Base-by-base conservation (phyloP, 257 asterid species). In the Cynanchum wilfordii region DNA sequence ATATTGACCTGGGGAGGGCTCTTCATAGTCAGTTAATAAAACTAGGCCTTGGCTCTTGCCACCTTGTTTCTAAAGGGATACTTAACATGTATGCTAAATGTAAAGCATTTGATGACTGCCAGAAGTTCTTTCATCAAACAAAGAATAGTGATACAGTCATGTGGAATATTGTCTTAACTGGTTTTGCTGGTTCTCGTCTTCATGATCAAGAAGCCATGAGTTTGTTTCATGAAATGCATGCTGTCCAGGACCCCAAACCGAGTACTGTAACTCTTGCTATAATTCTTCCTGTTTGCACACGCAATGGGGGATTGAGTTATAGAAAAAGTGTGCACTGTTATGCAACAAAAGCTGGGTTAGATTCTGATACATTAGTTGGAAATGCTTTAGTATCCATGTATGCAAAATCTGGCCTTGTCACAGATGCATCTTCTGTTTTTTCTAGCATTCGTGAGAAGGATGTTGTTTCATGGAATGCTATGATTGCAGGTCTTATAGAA, bases 71-170 rank as follows among this genome's bases (percentile, higher is more conserved):
- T 38, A 92, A 92, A 79, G 84, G 92, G 15, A 71, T 89, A 82
- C 96, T 89, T 83, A 92, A 92, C 78, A 78, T 89, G 96, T 92
- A 92, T 81, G 96, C 93, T 16, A 92, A 92, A 72, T 89, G 90
- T 83, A 85, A 81, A 65, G 87, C 79, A 80, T 81, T 85, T 11
- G 88, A 79, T 71, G 93, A 92, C 68, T 87, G 87, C 77, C 82
- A 73, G 77, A 68, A 87, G 5, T 75, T 88, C 77, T 87, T 92
- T 63, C 78, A 68, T 75, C 89, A 81, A 74, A 70, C 79, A 19
- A 67, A 74, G 30, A 69, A 19, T 69, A 78, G 63, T 12, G 97
- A 92, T 80, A 85, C 84, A 5, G 96, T 92, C 69, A 79, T 65
- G 66, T 92, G 97, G 96, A 92, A 92, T 81, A 92, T 89, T 75